phyloP scores from a whole-genome alignment of 345 rosid genomes.

The Lepidium aucheri region DNA sequence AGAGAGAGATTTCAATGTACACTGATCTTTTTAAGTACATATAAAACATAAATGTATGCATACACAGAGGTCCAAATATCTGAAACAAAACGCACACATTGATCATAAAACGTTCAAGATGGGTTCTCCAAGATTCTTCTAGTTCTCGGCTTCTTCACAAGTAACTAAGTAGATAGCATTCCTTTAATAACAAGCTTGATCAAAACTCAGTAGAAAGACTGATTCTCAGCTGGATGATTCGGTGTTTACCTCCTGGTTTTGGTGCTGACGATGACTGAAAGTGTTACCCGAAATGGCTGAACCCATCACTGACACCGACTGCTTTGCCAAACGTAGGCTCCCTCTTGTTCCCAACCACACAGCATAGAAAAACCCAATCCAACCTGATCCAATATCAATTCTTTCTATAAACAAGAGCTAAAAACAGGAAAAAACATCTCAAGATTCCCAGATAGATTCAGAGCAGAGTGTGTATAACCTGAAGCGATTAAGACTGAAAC shows the following conservation, averaged over 20 bases:
- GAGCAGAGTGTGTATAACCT: constrained; percentile 35
- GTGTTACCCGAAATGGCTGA: constrained; percentile 52
- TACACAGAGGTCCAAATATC: background rate
- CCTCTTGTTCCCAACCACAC: constrained; percentile 66
- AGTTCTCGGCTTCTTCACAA: constrained; percentile 12
- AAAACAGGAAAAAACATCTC: background rate
- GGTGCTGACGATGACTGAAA: constrained; percentile 23
- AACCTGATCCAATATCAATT: constrained; percentile 49
- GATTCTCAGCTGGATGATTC: constrained; percentile 5
- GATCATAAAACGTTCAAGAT: background rate
- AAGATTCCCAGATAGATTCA: constrained; percentile 12
- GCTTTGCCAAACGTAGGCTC: constrained; percentile 51
- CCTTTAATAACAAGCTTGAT: constrained; percentile 5
- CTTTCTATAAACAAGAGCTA: background rate
- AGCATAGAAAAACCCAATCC: constrained; percentile 74
- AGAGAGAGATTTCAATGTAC: constrained; percentile 1
- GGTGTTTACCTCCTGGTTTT: constrained; percentile 10
- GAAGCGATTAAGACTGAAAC: constrained; percentile 48
- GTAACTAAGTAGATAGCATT: background rate
- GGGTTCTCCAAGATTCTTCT: background rate
- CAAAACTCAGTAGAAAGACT: background rate
- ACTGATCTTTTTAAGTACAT: constrained; percentile 10
- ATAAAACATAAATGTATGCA: constrained; percentile 4
- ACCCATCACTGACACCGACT: constrained; percentile 46
- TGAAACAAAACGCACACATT: background rate